phyloP scores from a whole-genome alignment of 2,329 filamentous ascomycete genomes.

The Beauveria sp. region DNA sequence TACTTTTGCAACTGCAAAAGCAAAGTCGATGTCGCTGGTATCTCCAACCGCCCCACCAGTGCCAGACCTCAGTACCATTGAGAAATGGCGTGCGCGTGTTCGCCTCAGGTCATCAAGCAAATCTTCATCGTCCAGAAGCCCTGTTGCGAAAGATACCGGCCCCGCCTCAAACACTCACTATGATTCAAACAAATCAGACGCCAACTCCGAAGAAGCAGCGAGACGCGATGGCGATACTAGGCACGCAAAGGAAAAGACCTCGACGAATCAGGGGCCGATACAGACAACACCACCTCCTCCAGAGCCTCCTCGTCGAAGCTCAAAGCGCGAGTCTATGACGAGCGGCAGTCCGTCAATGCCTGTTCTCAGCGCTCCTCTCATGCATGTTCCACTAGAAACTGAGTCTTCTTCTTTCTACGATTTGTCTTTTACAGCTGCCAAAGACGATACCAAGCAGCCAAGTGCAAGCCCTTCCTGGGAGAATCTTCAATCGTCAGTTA shows the following conservation, averaged over 20 bases:
- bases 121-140: neutral
- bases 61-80: conserved; percentile 25
- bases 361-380: neutral
- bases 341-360: conserved; percentile 11
- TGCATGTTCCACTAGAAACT: neutral
- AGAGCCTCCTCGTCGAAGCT: conserved; percentile 22
- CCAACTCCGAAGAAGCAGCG: neutral
- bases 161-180: neutral
- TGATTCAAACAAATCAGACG: neutral
- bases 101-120: conserved; percentile 17
- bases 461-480: conserved; percentile 14
- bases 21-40: conserved; percentile 20
- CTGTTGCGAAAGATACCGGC: neutral
- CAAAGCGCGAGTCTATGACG: conserved; percentile 17
- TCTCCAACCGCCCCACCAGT: conserved; percentile 21
- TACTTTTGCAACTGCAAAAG: conserved; percentile 21
- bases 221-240: neutral
- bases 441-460: neutral
- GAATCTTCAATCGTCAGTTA: conserved; percentile 15
- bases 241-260: neutral
- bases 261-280: neutral
- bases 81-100: conserved; percentile 24
- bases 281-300: conserved; percentile 15
- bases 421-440: neutral
- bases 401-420: neutral